Conservation (phyloP, 164 flowering plant species). For the Litsea cubeba region DNA sequence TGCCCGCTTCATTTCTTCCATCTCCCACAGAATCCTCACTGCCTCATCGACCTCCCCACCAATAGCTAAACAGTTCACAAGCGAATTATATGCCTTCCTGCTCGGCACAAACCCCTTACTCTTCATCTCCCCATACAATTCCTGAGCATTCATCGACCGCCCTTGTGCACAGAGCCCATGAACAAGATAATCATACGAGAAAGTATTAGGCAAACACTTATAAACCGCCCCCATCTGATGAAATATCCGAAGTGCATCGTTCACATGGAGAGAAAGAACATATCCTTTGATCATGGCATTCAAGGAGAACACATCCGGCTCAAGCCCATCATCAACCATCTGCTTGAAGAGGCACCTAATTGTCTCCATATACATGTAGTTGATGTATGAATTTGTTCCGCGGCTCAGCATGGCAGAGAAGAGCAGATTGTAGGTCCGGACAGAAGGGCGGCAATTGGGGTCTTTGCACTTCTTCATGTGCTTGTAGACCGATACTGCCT, state of each 20-base stretch:
- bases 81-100: slow-evolving; percentile 68
- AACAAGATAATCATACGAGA: slow-evolving; percentile 64
- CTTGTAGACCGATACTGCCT: slow-evolving; percentile 67
- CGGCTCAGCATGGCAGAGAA: slow-evolving; percentile 64
- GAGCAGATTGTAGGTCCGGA: slow-evolving; percentile 69
- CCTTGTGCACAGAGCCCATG: slow-evolving; percentile 89
- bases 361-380: slow-evolving; percentile 77
- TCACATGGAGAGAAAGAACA: slow-evolving; percentile 70
- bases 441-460: slow-evolving; percentile 52
- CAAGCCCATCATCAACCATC: slow-evolving; percentile 77
- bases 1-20: slow-evolving; percentile 45
- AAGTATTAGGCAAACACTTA: slow-evolving; percentile 53
- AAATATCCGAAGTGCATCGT: slow-evolving; percentile 81
- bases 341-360: slow-evolving; percentile 71
- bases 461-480: slow-evolving; percentile 57
- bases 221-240: slow-evolving; percentile 83
- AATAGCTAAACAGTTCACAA: slow-evolving; percentile 77
- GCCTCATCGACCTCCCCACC: slow-evolving; percentile 77
- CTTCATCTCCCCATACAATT: slow-evolving; percentile 66
- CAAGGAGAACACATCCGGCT: slow-evolving; percentile 71
- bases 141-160: slow-evolving; percentile 68
- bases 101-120: slow-evolving; percentile 60
- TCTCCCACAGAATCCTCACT: slow-evolving; percentile 62
- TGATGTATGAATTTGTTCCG: slow-evolving; percentile 64
- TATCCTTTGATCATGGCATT: slow-evolving; percentile 89